Evolutionary conservation across 177 flowering plant species (phyloP), one percentile per base, ranked within the genome.

Genomic region (Telopea speciosissima): DNA sequence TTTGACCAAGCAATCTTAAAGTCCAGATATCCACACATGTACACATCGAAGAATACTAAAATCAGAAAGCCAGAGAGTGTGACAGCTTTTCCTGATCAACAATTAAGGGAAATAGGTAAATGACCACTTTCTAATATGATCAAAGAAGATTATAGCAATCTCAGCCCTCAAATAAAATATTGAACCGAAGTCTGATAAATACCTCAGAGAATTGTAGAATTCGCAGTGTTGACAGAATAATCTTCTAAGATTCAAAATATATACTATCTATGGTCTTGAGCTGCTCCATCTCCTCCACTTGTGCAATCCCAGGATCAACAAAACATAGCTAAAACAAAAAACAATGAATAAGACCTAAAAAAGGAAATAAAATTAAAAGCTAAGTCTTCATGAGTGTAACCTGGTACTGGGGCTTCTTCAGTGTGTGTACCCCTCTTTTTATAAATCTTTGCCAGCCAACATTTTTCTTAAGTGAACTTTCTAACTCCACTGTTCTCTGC

Each of bases 391-490:
- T 23, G 21, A 61, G 42, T 67, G 62, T 26, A 60, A 91, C 98
- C 98, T 93, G 98, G 77, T 94, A 94, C 33, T 86, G 92, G 42
- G 87, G 87, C 81, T 89, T 86, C 83, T 80, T 87, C 68, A 94
- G 84, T 19, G 98, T 90, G 75, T 94, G 92, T 21, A 84, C 77
- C 44, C 98, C 97, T 78, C 96, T 90, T 82, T 94, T 94, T 62
- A 94, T 80, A 58, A 83, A 74, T 83, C 76, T 85, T 79, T 92
- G 91, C 98, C 97, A 92, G 66, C 97, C 95, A 70, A 14, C 13
- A 63, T 89, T 92, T 62, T 71, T 75, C 66, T 66, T 77, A 7
- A 94, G 93, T 24, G 91, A 79, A 70, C 76, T 86, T 78, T 89
- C 93, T 54, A 92, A 76, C 73, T 78, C 85, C 64, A 60, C 79